phyloP scores from a whole-genome alignment of 2,329 filamentous ascomycete genomes.

The Colletotrichum tamarilloi region DNA sequence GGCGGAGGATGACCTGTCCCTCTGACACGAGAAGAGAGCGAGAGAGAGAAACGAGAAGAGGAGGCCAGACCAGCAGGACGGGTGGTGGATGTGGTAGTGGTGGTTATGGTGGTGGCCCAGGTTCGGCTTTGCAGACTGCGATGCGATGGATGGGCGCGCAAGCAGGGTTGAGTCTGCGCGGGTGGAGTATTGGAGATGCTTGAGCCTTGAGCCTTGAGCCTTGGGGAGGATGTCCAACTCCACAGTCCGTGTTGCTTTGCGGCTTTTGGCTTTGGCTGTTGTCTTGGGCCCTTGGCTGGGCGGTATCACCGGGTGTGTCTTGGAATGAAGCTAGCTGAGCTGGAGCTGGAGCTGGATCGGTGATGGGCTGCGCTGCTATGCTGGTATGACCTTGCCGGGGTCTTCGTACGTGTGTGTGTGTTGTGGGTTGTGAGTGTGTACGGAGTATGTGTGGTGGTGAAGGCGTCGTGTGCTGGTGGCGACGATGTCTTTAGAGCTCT shows the following conservation, averaged over 20 bases:
- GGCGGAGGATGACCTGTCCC: conserved; percentile 6
- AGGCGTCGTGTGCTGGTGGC: neutral
- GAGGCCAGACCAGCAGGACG: neutral
- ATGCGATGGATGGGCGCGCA: neutral
- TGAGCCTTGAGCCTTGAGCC: no score
- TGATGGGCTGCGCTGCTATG: neutral
- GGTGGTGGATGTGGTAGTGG: neutral
- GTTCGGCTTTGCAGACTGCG: conserved; percentile 1
- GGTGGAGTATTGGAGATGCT: neutral
- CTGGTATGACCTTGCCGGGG: neutral
- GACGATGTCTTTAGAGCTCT: neutral
- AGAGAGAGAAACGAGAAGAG: neutral
- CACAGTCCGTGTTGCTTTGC: neutral
- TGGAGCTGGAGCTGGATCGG: neutral
- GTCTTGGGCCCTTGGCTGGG: neutral
- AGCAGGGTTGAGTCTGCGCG: neutral
- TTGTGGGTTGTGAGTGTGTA: neutral
- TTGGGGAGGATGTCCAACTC: neutral
- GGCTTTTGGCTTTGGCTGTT: neutral
- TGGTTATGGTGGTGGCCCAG: neutral
- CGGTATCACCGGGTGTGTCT: conserved; percentile 2
- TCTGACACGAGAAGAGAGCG: neutral
- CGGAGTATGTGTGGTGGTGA: neutral
- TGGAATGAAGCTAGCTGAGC: neutral
- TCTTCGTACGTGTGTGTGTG: neutral